phyloP scores from a whole-genome alignment of 345 rosid genomes.

The thale cress (Arabidopsis thaliana) region TAIR10.1 NC_003074.8:5731501-5732000 shows the following conservation, averaged over 20 bases:
- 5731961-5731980: slow-evolving; percentile 88
- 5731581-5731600: slow-evolving; percentile 47
- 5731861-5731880: slow-evolving; percentile 59
- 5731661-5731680: slow-evolving; percentile 21
- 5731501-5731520: slow-evolving; percentile 27
- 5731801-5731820: neutral
- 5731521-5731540: slow-evolving; percentile 40
- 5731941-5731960: slow-evolving; percentile 97
- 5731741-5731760: slow-evolving; percentile 70
- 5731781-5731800: slow-evolving; percentile 59
- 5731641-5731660: slow-evolving; percentile 21
- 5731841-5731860: slow-evolving; percentile 4
- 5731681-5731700: neutral
- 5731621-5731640: slow-evolving; percentile 15
- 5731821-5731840: neutral
- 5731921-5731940: slow-evolving; percentile 84
- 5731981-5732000: slow-evolving; percentile 82
- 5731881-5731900: slow-evolving; percentile 93
- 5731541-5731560: slow-evolving; percentile 36
- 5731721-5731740: slow-evolving; percentile 74
- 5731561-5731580: slow-evolving; percentile 36
- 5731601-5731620: slow-evolving; percentile 39
- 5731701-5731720: slow-evolving; percentile 60
- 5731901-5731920: slow-evolving; percentile 88
- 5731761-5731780: slow-evolving; percentile 52